A percentile compares a stretch with the other conserved stretches of the same genome.
Conservation (phyloP, 169 alveolate species). For the Pseudocohnilembus persalinus region DNA sequence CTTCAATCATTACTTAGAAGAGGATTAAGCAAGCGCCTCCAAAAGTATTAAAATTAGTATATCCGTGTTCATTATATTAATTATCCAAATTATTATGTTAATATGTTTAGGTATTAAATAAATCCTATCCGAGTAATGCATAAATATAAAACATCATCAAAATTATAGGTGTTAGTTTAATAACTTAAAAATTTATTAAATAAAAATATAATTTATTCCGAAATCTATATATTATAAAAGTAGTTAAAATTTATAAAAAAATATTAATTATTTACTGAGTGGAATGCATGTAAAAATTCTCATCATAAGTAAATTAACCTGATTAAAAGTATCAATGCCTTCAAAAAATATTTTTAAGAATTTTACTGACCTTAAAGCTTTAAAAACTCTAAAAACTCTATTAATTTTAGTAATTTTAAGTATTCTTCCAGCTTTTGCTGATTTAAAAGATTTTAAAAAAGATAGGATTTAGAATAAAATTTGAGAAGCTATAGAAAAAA, state of each 20-base stretch:
- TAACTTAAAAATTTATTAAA: not conserved
- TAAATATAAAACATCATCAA: constrained; percentile 24
- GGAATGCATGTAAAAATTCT: constrained; percentile 26
- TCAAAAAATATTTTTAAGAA: not conserved
- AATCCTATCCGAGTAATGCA: constrained; percentile 1
- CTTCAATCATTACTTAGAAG: constrained; percentile 32
- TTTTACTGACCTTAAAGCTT: constrained; percentile 16
- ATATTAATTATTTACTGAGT: not conserved
- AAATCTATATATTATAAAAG: not conserved
- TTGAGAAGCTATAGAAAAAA: not conserved
- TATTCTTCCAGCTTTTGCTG: constrained; percentile 17
- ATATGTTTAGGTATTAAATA: constrained; percentile 10
- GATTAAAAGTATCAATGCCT: constrained; percentile 1
- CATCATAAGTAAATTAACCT: constrained; percentile 1
- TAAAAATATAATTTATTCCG: not conserved
- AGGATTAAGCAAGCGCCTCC: constrained; percentile 3
- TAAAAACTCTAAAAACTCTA: constrained; percentile 21
- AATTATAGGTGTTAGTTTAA: not conserved
- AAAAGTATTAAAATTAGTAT: constrained; percentile 16
- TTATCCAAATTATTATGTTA: not conserved
- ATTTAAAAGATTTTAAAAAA: constrained; percentile 6
- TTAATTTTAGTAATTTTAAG: constrained; percentile 10
- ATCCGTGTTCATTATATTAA: not conserved
- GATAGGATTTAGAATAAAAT: not conserved
- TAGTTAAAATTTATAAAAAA: not conserved